Conservation (phyloP, 2,329 filamentous ascomycete genomes). For the Phaeosphaeriaceae sp. region DNA sequence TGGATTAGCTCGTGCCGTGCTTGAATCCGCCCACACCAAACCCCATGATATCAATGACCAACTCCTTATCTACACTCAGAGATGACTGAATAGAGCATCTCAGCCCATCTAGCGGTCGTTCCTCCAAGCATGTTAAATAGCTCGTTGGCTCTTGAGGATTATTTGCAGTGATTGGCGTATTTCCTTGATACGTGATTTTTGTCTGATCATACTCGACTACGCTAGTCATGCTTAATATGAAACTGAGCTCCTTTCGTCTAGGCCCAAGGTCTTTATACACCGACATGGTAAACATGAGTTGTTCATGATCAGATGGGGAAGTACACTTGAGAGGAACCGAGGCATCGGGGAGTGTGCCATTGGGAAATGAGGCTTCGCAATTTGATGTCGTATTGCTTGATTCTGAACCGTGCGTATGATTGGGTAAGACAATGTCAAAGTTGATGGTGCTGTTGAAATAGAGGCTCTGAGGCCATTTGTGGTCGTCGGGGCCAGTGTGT, state of each 20-base stretch:
- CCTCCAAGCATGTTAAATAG: conserved; percentile 23
- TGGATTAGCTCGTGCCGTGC: neutral
- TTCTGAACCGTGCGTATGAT: neutral
- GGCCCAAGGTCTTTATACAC: neutral
- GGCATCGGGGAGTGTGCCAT: conserved; percentile 16
- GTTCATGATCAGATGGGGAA: neutral
- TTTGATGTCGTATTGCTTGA: neutral
- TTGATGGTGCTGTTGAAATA: conserved; percentile 30
- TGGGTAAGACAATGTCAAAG: conserved; percentile 26
- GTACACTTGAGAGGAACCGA: neutral
- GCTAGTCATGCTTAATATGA: conserved; percentile 6
- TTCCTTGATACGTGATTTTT: conserved; percentile 2
- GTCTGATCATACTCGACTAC: neutral
- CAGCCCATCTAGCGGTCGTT: conserved; percentile 22
- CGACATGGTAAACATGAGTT: conserved; percentile 7
- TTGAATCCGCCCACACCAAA: neutral
- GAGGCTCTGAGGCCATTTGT: conserved; percentile 24
- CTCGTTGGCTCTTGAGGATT: conserved; percentile 13
- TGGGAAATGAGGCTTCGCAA: conserved; percentile 17
- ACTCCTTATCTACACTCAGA: conserved; percentile 15
- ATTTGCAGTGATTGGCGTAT: conserved; percentile 19
- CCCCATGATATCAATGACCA: neutral
- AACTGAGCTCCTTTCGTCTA: conserved; percentile 15
- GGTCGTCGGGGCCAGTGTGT: conserved; percentile 27
- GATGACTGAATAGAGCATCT: conserved; percentile 16